A percentile compares a stretch with the other conserved stretches of the same genome.
These are phyloP conservation scores for Phyllosticta capitalensis DNA, from an alignment of 2,329 filamentous ascomycete genomes.

Conservation along the genomic window DNA sequence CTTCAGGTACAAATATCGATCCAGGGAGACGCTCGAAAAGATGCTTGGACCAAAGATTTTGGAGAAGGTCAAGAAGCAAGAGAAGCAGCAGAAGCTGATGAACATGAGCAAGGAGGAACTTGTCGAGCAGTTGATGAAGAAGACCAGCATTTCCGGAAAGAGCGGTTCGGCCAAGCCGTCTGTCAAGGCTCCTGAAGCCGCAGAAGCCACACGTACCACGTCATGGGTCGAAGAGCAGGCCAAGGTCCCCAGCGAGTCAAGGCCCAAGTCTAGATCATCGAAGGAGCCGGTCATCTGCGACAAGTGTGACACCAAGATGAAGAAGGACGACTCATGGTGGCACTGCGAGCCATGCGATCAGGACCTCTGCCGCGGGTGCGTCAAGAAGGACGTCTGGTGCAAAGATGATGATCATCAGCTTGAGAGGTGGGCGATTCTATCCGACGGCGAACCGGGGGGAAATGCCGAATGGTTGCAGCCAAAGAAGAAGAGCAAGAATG, in stretches of 20 bases:
- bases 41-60: conserved; percentile 22
- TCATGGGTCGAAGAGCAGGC: not conserved
- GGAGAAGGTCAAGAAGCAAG: conserved; percentile 4
- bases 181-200: not conserved
- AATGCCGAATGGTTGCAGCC: not conserved
- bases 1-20: conserved; percentile 41
- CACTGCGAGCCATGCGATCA: not conserved
- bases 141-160: not conserved
- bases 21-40: conserved; percentile 21
- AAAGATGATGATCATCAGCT: not conserved
- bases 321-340: not conserved
- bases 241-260: not conserved
- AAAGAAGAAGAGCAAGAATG: not conserved
- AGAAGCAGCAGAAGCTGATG: conserved; percentile 15
- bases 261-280: not conserved
- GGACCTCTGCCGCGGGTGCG: conserved; percentile 1
- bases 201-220: not conserved
- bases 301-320: not conserved
- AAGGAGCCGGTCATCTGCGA: not conserved
- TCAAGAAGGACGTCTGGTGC: not conserved
- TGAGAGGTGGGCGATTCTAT: not conserved
- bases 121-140: conserved; percentile 15
- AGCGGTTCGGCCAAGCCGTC: not conserved
- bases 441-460: not conserved
- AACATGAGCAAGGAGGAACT: conserved; percentile 23